phyloP scores from a whole-genome alignment of 1,284 basidiomycete species.

The Fomitopsis pinicola region DNA sequence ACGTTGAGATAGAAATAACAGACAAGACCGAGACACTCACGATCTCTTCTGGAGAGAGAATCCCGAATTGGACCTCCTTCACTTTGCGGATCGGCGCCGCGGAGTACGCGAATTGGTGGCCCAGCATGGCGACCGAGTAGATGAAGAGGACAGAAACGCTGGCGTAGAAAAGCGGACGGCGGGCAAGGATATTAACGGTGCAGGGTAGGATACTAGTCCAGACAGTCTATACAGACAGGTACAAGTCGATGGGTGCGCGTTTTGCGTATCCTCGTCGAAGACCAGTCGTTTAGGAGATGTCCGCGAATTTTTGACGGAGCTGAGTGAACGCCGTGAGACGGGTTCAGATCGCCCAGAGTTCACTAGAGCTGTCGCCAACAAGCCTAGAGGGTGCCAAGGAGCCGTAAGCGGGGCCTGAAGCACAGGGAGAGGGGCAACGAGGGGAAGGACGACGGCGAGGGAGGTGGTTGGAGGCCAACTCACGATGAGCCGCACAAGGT shows the following conservation, averaged over 20 bases:
- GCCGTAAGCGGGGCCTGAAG: neutral
- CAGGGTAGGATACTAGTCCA: neutral
- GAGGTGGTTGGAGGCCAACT: slow-evolving; percentile 24
- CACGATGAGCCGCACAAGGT: slow-evolving; percentile 15
- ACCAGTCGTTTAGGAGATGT: slow-evolving; percentile 14
- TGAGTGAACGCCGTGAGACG: slow-evolving; percentile 14
- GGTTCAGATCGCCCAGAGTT: slow-evolving; percentile 6
- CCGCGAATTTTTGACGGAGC: slow-evolving; percentile 19
- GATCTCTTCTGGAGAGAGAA: slow-evolving; percentile 99
- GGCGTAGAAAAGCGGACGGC: slow-evolving; percentile 15
- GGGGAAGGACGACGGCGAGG: slow-evolving; percentile 12
- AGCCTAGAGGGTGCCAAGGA: neutral
- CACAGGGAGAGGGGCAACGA: slow-evolving; percentile 1
- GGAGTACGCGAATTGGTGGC: slow-evolving; percentile 86
- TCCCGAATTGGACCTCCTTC: slow-evolving; percentile 98
- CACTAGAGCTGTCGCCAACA: slow-evolving; percentile 2
- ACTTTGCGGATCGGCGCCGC: slow-evolving; percentile 92
- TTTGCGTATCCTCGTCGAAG: neutral
- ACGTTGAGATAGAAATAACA: neutral
- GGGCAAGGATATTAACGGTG: slow-evolving; percentile 8
- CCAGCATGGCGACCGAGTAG: slow-evolving; percentile 52
- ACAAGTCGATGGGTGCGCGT: neutral
- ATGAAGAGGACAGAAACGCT: slow-evolving; percentile 13
- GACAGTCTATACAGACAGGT: slow-evolving; percentile 8
- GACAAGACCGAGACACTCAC: slow-evolving; percentile 45